Percentiles rank a stretch among this genome's conserved stretches.
phyloP scores from a whole-genome alignment of 208 protist species.

The Leishmania martiniquensis region DNA sequence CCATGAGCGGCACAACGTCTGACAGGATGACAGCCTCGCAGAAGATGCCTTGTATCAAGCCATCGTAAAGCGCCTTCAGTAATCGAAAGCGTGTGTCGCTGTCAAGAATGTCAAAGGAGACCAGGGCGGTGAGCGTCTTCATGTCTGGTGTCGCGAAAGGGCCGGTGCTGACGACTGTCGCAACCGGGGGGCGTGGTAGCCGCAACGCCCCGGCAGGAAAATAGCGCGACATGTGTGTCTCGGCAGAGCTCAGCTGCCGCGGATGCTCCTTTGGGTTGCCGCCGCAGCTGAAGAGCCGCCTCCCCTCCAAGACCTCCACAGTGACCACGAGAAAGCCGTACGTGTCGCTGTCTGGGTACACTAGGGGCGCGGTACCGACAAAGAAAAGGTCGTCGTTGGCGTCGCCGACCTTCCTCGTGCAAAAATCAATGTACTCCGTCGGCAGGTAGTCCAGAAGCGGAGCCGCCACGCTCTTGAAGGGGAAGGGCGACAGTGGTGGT shows the following conservation, averaged over 20 bases:
- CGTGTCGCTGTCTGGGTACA: constrained; percentile 56
- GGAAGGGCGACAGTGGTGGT: constrained; percentile 7
- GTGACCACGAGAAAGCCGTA: constrained; percentile 59
- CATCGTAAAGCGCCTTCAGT: constrained; percentile 50
- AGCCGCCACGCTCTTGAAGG: constrained; percentile 36
- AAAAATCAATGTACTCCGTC: constrained; percentile 42
- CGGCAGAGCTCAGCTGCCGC: constrained; percentile 31
- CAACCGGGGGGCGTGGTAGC: constrained; percentile 32
- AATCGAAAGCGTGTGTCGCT: constrained; percentile 34
- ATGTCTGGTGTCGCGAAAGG: constrained; percentile 53
- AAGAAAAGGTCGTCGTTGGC: constrained; percentile 13
- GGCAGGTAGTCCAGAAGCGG: constrained; percentile 67
- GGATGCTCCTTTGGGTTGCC: constrained; percentile 27
- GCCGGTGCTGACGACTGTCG: constrained; percentile 32
- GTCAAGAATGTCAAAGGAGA: constrained; percentile 47
- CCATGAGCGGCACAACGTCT: constrained; percentile 54
- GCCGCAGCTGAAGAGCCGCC: constrained; percentile 37
- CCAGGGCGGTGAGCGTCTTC: constrained; percentile 33
- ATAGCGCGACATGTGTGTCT: constrained; percentile 34
- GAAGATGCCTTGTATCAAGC: constrained; percentile 29
- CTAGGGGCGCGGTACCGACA: constrained; percentile 16
- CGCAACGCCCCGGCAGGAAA: constrained; percentile 39
- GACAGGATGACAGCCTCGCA: constrained; percentile 41
- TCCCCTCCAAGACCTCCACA: constrained; percentile 41
- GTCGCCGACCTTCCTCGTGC: not conserved